phyloP scores from a whole-genome alignment of 2,329 filamentous ascomycete genomes.

The Apiospora aurea region DNA sequence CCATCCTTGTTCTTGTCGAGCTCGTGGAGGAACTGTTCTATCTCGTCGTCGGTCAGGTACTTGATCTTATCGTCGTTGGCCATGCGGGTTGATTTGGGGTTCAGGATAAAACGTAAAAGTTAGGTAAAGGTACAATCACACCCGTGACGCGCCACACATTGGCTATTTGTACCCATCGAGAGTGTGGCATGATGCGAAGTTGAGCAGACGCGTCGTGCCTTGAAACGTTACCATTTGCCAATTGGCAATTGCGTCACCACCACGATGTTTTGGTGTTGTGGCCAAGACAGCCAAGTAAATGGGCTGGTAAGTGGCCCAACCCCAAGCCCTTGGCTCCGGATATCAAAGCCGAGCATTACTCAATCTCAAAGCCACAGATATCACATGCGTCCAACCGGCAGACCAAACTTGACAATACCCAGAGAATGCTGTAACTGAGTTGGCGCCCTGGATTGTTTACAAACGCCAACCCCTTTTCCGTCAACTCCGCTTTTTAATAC shows the following conservation, averaged over 20 bases:
- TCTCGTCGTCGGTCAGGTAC: slow-evolving; percentile 55
- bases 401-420: neutral
- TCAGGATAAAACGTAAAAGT: neutral
- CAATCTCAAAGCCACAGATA: neutral
- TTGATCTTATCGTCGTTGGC: slow-evolving; percentile 29
- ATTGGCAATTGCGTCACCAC: slow-evolving; percentile 3
- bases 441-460: too few relatives aligned
- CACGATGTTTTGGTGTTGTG: neutral
- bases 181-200: neutral
- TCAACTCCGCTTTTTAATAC: too few relatives aligned
- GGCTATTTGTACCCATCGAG: neutral
- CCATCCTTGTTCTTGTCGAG: slow-evolving; percentile 60
- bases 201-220: neutral
- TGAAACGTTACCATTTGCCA: neutral
- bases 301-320: neutral
- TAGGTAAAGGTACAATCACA: neutral
- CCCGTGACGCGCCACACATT: neutral
- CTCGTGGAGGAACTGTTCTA: slow-evolving; percentile 58
- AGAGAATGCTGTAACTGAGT: neutral
- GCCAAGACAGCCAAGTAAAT: slow-evolving; percentile 5
- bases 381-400: neutral
- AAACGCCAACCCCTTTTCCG: too few relatives aligned
- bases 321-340: slow-evolving; percentile 1
- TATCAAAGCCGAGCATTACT: neutral
- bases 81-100: neutral